Base-by-base conservation (phyloP, 2,329 filamentous ascomycete species). In the Lecanosticta acicola region DNA sequence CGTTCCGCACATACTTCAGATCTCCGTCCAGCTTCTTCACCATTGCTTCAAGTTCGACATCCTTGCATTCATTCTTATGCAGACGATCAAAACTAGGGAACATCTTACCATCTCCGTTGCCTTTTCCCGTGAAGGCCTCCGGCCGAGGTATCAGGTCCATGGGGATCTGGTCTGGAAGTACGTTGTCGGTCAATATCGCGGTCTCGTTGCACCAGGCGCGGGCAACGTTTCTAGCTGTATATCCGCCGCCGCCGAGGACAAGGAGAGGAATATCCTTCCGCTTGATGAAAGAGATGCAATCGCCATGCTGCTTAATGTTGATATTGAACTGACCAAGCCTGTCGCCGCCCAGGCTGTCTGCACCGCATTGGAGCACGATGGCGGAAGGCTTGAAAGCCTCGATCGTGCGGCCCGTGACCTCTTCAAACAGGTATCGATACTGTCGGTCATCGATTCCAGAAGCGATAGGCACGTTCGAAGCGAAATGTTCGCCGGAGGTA, bases 161-260 rank as follows among this genome's bases (percentile, higher is more conserved):
- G 0, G 93, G 91, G 20, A 97, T 83, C 10, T 80, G 77, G 14
- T 84, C 78, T 63, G 79, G 72, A 53, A 96, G 83, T 46, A 79
- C 78, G 53, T 84, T 76, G 56, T 83, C 82, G 52, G 94, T 86
- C 49, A 88, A 88, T 56, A 97, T 87, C 50, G 86, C 85, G 10
- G 93, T 98, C 71, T 98, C 93, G 68, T 94, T 91, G 18, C 90
- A 88, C 93, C 93, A 98, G 21, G 91, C 89, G 43, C 93, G 85
- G 34, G 93, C 93, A 4, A 98, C 93, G 61, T 98, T 98, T 54
- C 91, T 81, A 3, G 93, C 90, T 11, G 93, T 98, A 69, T 98
- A 98, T 20, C 93, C 93, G 46, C 93, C 93, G 32, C 93, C 93
- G 36, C 93, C 93, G 48, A 97, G 87, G 44, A 98, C 80, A 40